Base-by-base conservation (phyloP, 1,284 basidiomycete genomes). In the Rhizoctonia solani region DNA sequence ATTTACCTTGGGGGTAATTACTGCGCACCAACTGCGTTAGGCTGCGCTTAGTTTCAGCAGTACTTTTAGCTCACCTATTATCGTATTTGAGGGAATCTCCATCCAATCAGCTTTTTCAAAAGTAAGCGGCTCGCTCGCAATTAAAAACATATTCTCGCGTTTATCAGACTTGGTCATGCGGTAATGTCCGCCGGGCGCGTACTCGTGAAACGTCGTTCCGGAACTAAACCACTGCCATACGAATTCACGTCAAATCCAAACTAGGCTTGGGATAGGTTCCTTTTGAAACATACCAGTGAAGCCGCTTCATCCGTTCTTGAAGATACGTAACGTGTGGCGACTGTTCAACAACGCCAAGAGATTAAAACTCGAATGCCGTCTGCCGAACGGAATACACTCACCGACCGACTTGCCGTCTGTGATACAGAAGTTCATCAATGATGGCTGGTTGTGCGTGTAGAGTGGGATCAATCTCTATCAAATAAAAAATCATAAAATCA, bases 21-120 rank as follows among this genome's bases (percentile, higher is more conserved):
- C 83, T 77, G 74, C 16, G 77, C 74, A 49, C 76, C 74, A 68
- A 75, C 73, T 75, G 74, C 76, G 70, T 77, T 75, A 16, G 72
- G 8, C 30, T 14, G 16, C 13, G 32, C 47, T n/a, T 16, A 3
- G 42, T 34, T 37, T 42, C 9, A 53, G 39, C 47, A 16, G 5
- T 8, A 23, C 44, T 13, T 16, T 27, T 47, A 72, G 74, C 50
- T 72, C 71, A 71, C 73, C 74, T 25, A 93, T 87, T 87, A 97
- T 90, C 71, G 92, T 90, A 76, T 98, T 97, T 9, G 94, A 95
- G 75, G 88, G 89, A 73, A 98, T 94, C 77, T 97, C 94, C 92
- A 96, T 95, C 92, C 92, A 94, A 75, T 94, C 92, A 52, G 92
- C 92, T 82, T 93, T 87, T 78, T 98, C 95, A 73, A 96, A 97